Conservation (phyloP, 768 basidiomycete species). For the Lactarius sp. region DNA sequence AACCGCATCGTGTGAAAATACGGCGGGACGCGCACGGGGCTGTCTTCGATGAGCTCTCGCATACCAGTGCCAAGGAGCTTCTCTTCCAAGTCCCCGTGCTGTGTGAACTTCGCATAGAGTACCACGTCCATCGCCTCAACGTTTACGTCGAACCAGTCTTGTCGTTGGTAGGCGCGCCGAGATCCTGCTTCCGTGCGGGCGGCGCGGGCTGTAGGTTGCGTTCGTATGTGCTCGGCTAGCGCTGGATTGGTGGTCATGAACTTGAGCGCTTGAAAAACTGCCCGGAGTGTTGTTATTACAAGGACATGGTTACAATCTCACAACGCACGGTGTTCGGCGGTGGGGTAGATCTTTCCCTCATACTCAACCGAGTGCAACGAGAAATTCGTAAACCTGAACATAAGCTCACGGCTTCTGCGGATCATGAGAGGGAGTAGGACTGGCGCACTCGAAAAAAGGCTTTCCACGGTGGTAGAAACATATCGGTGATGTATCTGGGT, state of each 20-base stretch:
- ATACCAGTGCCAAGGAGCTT: constrained; percentile 36
- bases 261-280: constrained; percentile 25
- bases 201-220: constrained; percentile 17
- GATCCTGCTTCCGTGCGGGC: constrained; percentile 20
- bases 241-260: constrained; percentile 10
- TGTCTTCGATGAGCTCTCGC: constrained; percentile 38
- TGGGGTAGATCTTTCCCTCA: constrained; percentile 16
- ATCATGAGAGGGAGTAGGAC: not conserved
- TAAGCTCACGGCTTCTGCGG: not conserved
- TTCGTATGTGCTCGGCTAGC: constrained; percentile 20
- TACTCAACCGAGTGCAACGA: constrained; percentile 19
- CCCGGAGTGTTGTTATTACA: not conserved
- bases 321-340: constrained; percentile 24
- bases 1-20: constrained; percentile 25
- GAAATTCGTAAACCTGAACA: constrained; percentile 24
- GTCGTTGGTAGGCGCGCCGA: constrained; percentile 14
- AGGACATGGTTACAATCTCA: not conserved
- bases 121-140: constrained; percentile 36
- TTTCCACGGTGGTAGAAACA: constrained; percentile 18
- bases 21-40: constrained; percentile 24
- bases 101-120: constrained; percentile 40
- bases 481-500: constrained; percentile 10
- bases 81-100: constrained; percentile 35
- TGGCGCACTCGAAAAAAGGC: constrained; percentile 14
- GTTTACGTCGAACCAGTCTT: constrained; percentile 25